Percentiles rank a stretch among this genome's conserved stretches.
Evolutionary conservation across 805 yeast species (phyloP).

Genomic region (Candida endomychidarum): DNA sequence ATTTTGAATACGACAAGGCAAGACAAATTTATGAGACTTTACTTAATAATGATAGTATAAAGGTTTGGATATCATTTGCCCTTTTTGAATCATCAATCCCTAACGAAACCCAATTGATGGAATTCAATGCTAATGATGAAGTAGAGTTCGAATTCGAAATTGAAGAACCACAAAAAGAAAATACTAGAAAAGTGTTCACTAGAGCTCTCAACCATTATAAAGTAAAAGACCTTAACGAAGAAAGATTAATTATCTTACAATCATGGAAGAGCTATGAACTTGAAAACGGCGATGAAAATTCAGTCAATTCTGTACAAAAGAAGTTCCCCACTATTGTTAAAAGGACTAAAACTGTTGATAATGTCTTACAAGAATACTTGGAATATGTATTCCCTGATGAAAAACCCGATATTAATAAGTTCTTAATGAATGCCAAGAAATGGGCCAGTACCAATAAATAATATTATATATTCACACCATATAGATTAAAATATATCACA

Average conservation of each 20-base stretch:
- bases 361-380: conserved; percentile 51
- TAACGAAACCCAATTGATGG: conserved; percentile 48
- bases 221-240: conserved; percentile 26
- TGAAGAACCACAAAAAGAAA: conserved; percentile 48
- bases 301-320: conserved; percentile 34
- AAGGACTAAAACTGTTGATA: conserved; percentile 44
- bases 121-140: conserved; percentile 43
- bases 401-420: conserved; percentile 35
- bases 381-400: conserved; percentile 74
- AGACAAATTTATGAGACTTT: conserved; percentile 46
- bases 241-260: conserved; percentile 54
- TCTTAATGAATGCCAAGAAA: conserved; percentile 44
- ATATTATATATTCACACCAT: neutral
- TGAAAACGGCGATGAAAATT: conserved; percentile 52
- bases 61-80: conserved; percentile 64
- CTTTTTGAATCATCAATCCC: conserved; percentile 70
- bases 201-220: conserved; percentile 50
- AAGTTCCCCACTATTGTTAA: conserved; percentile 57
- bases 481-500: too few species aligned
- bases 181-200: conserved; percentile 57
- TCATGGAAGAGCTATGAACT: conserved; percentile 66
- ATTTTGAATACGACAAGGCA: conserved; percentile 55
- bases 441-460: conserved; percentile 22
- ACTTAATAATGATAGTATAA: conserved; percentile 27
- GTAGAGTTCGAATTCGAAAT: conserved; percentile 51